phyloP scores from a whole-genome alignment of 1,284 basidiomycete genomes.

The Grifola frondosa region DNA sequence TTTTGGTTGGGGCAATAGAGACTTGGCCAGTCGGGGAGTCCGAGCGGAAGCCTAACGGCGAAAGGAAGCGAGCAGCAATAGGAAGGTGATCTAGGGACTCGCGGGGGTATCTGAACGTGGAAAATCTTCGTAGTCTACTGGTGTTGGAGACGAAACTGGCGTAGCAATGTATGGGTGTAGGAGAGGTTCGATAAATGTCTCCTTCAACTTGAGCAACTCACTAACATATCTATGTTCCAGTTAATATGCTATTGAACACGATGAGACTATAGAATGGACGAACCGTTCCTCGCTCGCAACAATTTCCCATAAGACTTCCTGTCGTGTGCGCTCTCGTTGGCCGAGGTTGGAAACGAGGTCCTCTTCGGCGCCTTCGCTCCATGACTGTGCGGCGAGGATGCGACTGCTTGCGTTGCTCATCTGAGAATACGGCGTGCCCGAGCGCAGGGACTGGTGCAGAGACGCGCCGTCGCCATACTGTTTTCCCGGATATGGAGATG shows the following conservation, averaged over 20 bases:
- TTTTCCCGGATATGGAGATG: conserved; percentile 62
- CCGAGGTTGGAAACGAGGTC: conserved; percentile 94
- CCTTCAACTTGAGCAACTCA: conserved; percentile 88
- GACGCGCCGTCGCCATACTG: conserved; percentile 47
- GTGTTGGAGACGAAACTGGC: conserved; percentile 56
- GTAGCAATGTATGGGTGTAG: conserved; percentile 74
- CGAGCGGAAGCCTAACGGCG: conserved; percentile 59
- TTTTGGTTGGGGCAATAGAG: conserved; percentile 32
- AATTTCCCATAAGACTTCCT: conserved; percentile 98
- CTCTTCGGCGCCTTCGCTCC: conserved; percentile 95
- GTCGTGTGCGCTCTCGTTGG: conserved; percentile 89
- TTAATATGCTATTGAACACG: conserved; percentile 9
- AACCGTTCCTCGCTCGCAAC: conserved; percentile 95
- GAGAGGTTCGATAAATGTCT: conserved; percentile 88
- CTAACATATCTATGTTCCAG: conserved; percentile 76
- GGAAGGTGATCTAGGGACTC: conserved; percentile 81
- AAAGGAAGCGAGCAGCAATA: conserved; percentile 90
- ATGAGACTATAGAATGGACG: conserved; percentile 27
- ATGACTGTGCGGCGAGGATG: conserved; percentile 81
- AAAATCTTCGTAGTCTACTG: conserved; percentile 61
- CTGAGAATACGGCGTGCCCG: conserved; percentile 75
- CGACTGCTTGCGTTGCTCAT: conserved; percentile 66
- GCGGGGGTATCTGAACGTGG: conserved; percentile 56
- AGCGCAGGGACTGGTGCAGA: conserved; percentile 65
- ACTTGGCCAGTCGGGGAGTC: conserved; percentile 40